Base-by-base conservation (phyloP, 2,329 filamentous ascomycete genomes). In the Aspergillus arachidicola region DNA sequence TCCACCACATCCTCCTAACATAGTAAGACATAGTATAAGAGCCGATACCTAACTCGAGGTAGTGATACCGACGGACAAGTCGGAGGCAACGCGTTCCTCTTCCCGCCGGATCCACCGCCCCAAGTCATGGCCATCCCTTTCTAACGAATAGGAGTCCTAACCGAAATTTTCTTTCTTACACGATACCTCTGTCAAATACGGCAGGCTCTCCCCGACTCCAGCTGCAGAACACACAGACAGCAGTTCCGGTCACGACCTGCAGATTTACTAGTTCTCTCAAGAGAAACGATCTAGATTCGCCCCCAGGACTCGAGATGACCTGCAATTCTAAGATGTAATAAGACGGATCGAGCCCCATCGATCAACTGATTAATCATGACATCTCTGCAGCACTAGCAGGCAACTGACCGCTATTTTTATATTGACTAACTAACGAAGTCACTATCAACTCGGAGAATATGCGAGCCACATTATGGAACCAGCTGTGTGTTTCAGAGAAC, bases 101-200 rank as follows among this genome's bases (percentile, higher is more conserved):
- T 21, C 51, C 30, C 32, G 32, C 51, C 23, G 21, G 51, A 36
- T 38, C 51, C 51, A 55, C 51, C 2, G 32, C 21, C 5, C 32
- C 34, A 21, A 55, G 32, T 55, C 51, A 55, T 55, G 51, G 34
- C 21, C 4, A 53, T 53, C 50, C 28, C 50, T 53, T 19, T 14
- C 50, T 34, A 55, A 21, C 51, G 38, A 55, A 55, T 55, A 55
- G 51, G 51, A 55, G 51, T 55, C 11, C 34, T 34, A 55, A 55
- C 51, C 51, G 51, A 55, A 55, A 26, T 3, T 36, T 34, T 23
- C 34, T 23, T 19, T 23, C 34, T 16, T 19, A 14, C 21, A 26
- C 51, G 34, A 55, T 55, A 12, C 32, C 26, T 55, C 51, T 28
- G 34, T 55, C 51, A 16, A 26, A 55, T 12, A 38, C 21, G 51